These are phyloP conservation scores for Dactylellina cionopaga DNA, from an alignment of 2,329 filamentous ascomycete genomes.

Conservation along the genomic window DNA sequence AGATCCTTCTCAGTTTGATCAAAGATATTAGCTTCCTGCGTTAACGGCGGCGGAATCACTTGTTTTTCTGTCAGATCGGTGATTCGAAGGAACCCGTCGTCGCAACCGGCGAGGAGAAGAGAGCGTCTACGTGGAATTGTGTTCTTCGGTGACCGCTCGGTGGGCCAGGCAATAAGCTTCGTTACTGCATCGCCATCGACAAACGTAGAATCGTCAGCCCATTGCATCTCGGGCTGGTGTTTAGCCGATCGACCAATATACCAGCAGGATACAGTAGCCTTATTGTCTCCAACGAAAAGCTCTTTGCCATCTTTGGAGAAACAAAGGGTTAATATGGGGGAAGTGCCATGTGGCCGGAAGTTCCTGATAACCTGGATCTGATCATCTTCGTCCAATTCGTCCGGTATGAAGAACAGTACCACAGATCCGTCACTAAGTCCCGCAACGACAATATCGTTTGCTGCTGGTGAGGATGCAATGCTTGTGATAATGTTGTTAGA, in stretches of 20 bases:
- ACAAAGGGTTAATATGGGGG: conserved; percentile 34
- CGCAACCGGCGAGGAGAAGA: conserved; percentile 52
- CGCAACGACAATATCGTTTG: conserved; percentile 40
- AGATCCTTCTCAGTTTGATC: conserved; percentile 50
- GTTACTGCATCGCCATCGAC: conserved; percentile 46
- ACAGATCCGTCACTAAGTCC: conserved; percentile 41
- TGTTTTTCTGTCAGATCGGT: conserved; percentile 49
- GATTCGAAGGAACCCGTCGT: conserved; percentile 48
- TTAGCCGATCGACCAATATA: conserved; percentile 23
- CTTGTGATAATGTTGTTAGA: conserved; percentile 17
- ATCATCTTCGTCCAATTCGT: conserved; percentile 43
- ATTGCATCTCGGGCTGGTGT: conserved; percentile 24
- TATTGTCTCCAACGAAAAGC: conserved; percentile 39
- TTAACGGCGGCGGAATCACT: conserved; percentile 50
- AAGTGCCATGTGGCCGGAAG: conserved; percentile 25
- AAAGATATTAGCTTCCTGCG: conserved; percentile 46
- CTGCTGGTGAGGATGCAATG: conserved; percentile 44
- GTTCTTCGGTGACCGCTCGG: conserved; percentile 49
- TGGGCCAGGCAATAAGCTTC: conserved; percentile 52
- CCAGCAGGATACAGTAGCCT: conserved; percentile 47
- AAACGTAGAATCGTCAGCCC: conserved; percentile 33
- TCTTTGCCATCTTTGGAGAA: conserved; percentile 49
- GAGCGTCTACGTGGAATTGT: conserved; percentile 47
- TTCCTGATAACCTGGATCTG: conserved; percentile 27
- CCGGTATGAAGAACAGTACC: conserved; percentile 15